Evolutionary conservation across 495 filamentous ascomycete species (phyloP), one percentile per base, ranked within the genome.

Genomic region (Mytilinidion resinicola): DNA sequence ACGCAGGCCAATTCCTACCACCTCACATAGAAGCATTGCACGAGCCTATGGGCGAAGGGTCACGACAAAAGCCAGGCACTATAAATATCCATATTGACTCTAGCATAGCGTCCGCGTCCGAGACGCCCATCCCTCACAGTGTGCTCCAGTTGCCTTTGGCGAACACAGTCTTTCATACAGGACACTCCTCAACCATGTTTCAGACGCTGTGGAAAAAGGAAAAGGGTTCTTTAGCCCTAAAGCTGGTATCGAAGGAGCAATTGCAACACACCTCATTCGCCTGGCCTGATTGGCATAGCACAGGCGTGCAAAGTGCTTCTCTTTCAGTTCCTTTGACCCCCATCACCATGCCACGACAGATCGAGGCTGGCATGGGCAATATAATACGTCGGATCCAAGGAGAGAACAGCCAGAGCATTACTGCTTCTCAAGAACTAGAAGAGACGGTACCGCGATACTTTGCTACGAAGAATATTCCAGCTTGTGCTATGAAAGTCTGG

Each of bases 371-470:
- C 41, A 82, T 93, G 70, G 91, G 91, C 10, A 96, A 95, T 65
- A 92, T 96, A 43, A 70, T 95, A 20, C 83, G 88, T 47, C 80
- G 82, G 36, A 55, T 95, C 47, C 76, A 83, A 39, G 73, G 78
- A 15, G 70, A 73, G 21, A 63, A 62, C 14, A 60, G 62, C 39
- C 75, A 72, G 36, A 59, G 74, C 9, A 77, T 80, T 38, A 86
- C 89, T 12, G 90, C 91, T 41, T 92, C 88, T 1, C 73, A 77
- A 25, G 89, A 95, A 68, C 72, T 96, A 15, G 90, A 96, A 62
- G 70, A 69, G 21, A 72, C 78, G 14, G 81, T 95, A 35, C 78
- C 82, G 1, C 72, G 70, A 4, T 79, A 88, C 39, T 82, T 90
- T 41, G 67, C 73, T 21, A 69, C 42, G 42, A 68, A 74, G 38